These are phyloP conservation scores for Chaetomium tenue DNA, from an alignment of 495 filamentous ascomycete genomes.

Conservation along the genomic window DNA sequence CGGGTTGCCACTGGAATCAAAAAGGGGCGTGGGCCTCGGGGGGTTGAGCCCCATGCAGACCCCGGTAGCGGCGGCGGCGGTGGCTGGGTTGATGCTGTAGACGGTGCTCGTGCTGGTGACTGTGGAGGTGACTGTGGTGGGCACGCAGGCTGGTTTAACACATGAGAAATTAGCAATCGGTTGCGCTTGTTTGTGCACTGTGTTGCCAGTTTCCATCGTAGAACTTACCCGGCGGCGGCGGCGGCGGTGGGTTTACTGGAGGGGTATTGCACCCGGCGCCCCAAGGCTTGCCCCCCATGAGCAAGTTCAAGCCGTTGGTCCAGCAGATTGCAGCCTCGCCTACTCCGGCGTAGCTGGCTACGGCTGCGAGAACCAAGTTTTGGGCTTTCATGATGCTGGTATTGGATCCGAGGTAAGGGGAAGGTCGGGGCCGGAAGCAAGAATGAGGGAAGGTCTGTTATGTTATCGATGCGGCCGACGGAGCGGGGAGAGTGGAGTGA, in stretches of 20 bases:
- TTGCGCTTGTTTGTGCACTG: neutral
- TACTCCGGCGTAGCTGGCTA: too few species aligned
- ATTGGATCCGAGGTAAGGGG: too few species aligned
- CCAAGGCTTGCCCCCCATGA: slow-evolving; percentile 4
- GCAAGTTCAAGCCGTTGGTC: neutral
- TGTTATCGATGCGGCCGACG: too few species aligned
- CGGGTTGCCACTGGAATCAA: neutral
- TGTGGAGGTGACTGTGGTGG: neutral
- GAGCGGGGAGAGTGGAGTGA: too few species aligned
- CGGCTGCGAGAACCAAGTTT: too few species aligned
- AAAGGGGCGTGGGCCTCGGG: neutral
- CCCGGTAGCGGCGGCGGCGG: neutral
- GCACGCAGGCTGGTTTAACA: neutral
- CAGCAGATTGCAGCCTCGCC: too few species aligned
- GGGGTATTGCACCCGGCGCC: neutral
- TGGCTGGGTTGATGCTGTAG: neutral
- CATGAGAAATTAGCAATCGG: neutral
- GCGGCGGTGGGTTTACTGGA: neutral
- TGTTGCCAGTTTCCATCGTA: neutral
- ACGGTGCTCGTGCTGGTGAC: neutral
- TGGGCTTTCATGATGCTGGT: too few species aligned
- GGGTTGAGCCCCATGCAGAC: slow-evolving; percentile 6
- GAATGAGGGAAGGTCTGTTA: too few species aligned
- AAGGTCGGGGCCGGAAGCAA: too few species aligned
- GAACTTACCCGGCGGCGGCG: neutral